Evolutionary conservation across 345 rosid genomes (phyloP), one percentile per base, ranked within the genome.

Genomic region (Gossypium australe): DNA sequence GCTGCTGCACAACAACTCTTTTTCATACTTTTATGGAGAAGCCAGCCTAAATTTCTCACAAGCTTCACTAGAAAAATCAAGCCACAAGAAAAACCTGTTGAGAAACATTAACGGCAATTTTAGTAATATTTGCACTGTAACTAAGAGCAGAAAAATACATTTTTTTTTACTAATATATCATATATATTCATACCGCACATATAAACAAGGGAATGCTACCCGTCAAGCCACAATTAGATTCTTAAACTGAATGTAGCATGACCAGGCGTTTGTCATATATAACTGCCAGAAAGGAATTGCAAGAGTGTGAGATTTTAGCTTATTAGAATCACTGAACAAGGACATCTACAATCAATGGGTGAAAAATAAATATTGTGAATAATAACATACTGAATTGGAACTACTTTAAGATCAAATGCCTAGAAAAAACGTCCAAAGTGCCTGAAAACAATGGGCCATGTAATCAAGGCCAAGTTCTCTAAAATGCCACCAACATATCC

Each of bases 191-290:
- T 87, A 90, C 94, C 92, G 72, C 86, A 85, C 79, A 78, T 76
- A 75, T 70, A 81, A 83, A 87, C 83, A 82, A 77, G 83, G 79
- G 75, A 83, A 74, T 79, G 78, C 87, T 86, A 86, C 92, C 94
- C 72, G 80, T 82, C 92, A 87, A 78, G 86, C 92, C 84, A 79
- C 94, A 80, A 72, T 69, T 44, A 65, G 60, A 79, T 78, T 83
- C 82, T 76, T 77, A 65, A 81, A 79, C 78, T 78, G 82, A 80
- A 78, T 77, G 87, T 86, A 85, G 90, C 89, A 83, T 76, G 90
- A 88, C 66, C 89, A 84, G 90, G 86, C 14, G 78, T 83, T 86
- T 74, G 78, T 78, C 80, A 71, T 55, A 75, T 75, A 81, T 78
- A 84, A 74, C 92, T 90, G 87, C 84, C 75, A 55, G 24, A 76